phyloP scores from a whole-genome alignment of 163 green algal species.

The Coccomyxa subellipsoidea region DNA sequence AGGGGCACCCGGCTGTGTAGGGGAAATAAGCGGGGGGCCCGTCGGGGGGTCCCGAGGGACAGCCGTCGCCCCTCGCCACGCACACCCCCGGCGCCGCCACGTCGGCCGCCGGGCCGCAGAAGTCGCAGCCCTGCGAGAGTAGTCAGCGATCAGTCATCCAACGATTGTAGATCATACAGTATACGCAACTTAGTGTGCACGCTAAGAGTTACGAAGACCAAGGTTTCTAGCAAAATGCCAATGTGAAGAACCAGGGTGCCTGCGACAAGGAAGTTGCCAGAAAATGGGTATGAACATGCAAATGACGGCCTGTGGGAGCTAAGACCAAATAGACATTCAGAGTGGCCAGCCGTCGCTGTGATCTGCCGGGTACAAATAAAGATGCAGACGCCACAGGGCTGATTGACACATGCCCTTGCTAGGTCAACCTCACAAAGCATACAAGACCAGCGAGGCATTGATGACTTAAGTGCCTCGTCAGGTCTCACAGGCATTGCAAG shows the following conservation, averaged over 20 bases:
- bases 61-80: constrained; percentile 15
- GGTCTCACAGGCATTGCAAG: too few relatives aligned
- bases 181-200: neutral
- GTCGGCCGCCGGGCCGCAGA: constrained; percentile 24
- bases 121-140: constrained; percentile 30
- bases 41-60: neutral
- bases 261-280: neutral
- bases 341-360: too few relatives aligned
- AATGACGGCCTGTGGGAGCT: too few relatives aligned
- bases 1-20: constrained; percentile 52
- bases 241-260: neutral
- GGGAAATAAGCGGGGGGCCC: neutral
- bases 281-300: neutral
- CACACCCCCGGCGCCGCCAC: constrained; percentile 33
- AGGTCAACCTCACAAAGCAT: too few relatives aligned
- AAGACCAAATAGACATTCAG: too few relatives aligned
- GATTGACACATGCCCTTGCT: too few relatives aligned
- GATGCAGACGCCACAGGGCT: too few relatives aligned
- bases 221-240: neutral
- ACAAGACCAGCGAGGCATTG: too few relatives aligned
- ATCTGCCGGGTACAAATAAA: too few relatives aligned
- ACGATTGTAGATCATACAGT: neutral
- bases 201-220: neutral
- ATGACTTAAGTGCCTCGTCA: too few relatives aligned
- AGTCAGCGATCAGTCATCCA: too few relatives aligned